phyloP scores from a whole-genome alignment of 2,329 filamentous ascomycete genomes.

The Diaporthe caulivora region DNA sequence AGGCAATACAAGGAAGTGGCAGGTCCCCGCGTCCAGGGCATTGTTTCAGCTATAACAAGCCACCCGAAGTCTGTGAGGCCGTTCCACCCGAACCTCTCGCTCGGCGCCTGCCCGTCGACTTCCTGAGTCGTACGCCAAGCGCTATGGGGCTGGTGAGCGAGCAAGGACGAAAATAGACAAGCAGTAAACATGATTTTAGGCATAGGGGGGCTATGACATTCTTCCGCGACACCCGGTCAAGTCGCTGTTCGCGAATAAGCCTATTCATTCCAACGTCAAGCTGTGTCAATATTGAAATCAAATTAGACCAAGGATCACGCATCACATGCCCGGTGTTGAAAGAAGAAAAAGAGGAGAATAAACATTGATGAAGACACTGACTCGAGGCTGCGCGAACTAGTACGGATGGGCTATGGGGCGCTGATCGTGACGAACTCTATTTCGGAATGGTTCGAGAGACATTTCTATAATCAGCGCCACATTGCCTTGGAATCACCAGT shows the following conservation, averaged over 20 bases:
- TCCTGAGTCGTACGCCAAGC: constrained; percentile 26
- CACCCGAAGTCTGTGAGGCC: not conserved
- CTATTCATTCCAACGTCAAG: not conserved
- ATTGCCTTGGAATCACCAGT: not conserved
- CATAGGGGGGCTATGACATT: not conserved
- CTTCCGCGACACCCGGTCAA: not conserved
- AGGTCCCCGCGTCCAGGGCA: not conserved
- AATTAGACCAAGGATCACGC: constrained; percentile 10
- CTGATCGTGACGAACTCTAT: constrained; percentile 6
- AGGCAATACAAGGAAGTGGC: not conserved
- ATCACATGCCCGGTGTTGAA: not conserved
- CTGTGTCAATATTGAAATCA: not conserved
- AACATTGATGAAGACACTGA: not conserved
- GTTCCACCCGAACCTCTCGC: not conserved
- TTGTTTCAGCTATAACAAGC: constrained; percentile 4
- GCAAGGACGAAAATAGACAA: constrained; percentile 15
- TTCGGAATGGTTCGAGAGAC: not conserved
- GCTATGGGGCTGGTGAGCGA: not conserved
- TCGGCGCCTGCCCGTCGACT: constrained; percentile 8
- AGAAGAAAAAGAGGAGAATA: not conserved
- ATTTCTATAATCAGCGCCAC: constrained; percentile 1
- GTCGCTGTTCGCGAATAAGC: not conserved
- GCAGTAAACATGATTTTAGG: not conserved
- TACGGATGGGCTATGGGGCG: not conserved
- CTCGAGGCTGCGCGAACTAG: constrained; percentile 8